These are phyloP conservation scores for Arctostaphylos glauca DNA, from an alignment of 148 eudicot genomes.

Conservation along the genomic window DNA sequence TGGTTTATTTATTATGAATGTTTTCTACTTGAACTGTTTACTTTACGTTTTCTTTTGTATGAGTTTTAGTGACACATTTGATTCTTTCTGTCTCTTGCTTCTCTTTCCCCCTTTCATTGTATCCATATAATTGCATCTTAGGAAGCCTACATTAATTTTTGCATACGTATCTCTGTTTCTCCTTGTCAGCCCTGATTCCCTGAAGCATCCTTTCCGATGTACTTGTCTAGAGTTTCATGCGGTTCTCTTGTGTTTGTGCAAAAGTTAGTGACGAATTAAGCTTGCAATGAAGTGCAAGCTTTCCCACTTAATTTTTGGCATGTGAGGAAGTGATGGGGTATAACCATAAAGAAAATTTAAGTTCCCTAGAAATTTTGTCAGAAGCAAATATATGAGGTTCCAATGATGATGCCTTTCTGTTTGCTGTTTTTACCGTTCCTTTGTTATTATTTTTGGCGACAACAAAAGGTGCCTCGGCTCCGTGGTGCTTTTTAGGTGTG, in stretches of 20 bases:
- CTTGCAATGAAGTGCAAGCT: not conserved
- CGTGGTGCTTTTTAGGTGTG: not conserved
- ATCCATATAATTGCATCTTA: not conserved
- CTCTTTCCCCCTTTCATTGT: not conserved
- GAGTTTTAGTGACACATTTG: not conserved
- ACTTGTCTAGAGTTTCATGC: not conserved
- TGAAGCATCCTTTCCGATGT: not conserved
- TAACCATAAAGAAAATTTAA: not conserved
- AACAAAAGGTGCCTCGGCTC: not conserved
- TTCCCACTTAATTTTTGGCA: not conserved
- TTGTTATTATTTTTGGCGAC: not conserved
- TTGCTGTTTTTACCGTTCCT: not conserved
- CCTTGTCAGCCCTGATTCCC: not conserved
- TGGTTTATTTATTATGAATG: not conserved
- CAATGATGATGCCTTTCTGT: not conserved
- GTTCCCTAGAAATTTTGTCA: not conserved
- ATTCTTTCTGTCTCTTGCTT: not conserved
- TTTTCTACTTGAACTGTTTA: not conserved
- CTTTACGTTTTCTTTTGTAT: not conserved
- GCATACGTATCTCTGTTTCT: not conserved
- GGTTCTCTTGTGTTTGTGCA: constrained; percentile 2
- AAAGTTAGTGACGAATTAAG: not conserved
- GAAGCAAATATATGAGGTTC: not conserved
- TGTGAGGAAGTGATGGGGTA: not conserved
- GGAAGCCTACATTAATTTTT: not conserved